phyloP scores from a whole-genome alignment of 345 rosid genomes.

The Sonneratia alba region DNA sequence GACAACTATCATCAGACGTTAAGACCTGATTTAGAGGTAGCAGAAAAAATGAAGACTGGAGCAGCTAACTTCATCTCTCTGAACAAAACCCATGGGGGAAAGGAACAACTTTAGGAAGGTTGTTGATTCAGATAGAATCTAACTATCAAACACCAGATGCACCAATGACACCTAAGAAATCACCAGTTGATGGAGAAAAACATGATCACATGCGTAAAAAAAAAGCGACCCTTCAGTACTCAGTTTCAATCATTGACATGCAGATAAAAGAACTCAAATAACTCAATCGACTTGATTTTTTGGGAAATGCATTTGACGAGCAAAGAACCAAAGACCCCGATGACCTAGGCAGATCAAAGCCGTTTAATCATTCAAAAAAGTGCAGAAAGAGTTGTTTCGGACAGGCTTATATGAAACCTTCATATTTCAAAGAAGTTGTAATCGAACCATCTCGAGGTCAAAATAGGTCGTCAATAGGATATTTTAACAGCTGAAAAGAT shows the following conservation, averaged over 20 bases:
- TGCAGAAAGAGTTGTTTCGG: not conserved
- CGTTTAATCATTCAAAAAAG: not conserved
- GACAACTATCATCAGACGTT: not conserved
- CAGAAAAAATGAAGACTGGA: not conserved
- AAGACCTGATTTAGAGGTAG: not conserved
- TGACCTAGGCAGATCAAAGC: not conserved
- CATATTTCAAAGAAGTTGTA: not conserved
- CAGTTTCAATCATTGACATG: not conserved
- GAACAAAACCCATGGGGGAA: not conserved
- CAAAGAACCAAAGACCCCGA: not conserved
- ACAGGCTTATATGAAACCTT: not conserved
- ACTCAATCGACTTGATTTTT: not conserved
- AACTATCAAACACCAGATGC: not conserved
- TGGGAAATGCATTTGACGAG: not conserved
- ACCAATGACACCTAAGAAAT: not conserved
- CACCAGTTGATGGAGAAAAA: not conserved
- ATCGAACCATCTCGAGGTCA: constrained; percentile 1
- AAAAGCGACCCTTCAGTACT: not conserved
- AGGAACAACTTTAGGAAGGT: not conserved
- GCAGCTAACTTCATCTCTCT: not conserved
- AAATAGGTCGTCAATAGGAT: not conserved
- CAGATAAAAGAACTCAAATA: not conserved
- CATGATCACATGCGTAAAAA: not conserved
- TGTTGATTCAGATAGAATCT: not conserved
- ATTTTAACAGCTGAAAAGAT: not conserved